These are phyloP conservation scores for Coniosporium tulheliwenetii DNA, from an alignment of 2,329 filamentous ascomycete genomes.

Conservation along the genomic window DNA sequence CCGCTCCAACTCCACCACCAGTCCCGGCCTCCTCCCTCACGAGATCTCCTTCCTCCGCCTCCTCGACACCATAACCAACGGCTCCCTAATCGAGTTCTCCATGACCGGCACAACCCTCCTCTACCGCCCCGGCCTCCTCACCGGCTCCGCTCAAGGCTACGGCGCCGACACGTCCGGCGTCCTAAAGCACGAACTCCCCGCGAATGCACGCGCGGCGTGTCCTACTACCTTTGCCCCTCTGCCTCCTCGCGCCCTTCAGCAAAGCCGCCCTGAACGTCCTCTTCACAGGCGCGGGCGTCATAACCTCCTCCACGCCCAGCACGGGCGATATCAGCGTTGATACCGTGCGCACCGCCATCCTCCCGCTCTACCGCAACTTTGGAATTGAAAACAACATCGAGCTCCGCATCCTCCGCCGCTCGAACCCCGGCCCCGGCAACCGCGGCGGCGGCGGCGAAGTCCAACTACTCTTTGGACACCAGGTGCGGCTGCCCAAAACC, in stretches of 20 bases:
- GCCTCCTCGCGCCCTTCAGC: slow-evolving; percentile 80
- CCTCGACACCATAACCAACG: slow-evolving; percentile 89
- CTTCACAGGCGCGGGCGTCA: slow-evolving; percentile 81
- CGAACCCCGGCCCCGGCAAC: slow-evolving; percentile 60
- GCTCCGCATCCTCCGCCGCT: slow-evolving; percentile 63
- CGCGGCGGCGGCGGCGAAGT: slow-evolving; percentile 78
- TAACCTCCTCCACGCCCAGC: slow-evolving; percentile 68
- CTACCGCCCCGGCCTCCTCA: slow-evolving; percentile 85
- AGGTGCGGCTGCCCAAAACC: slow-evolving; percentile 86
- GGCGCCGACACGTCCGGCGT: slow-evolving; percentile 51
- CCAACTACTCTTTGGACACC: slow-evolving; percentile 85
- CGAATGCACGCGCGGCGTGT: slow-evolving; percentile 64
- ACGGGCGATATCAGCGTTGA: slow-evolving; percentile 77
- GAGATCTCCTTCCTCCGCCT: slow-evolving; percentile 94
- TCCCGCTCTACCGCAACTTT: slow-evolving; percentile 81
- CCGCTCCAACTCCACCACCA: slow-evolving; percentile 68
- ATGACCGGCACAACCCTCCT: slow-evolving; percentile 89
- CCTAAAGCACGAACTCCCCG: slow-evolving; percentile 68
- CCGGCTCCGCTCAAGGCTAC: slow-evolving; percentile 61
- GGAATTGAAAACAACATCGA: slow-evolving; percentile 80
- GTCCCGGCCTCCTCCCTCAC: slow-evolving; percentile 77
- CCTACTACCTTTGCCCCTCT: slow-evolving; percentile 88
- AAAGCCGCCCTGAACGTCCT: slow-evolving; percentile 83
- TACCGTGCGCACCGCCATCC: slow-evolving; percentile 79
- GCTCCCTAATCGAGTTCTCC: slow-evolving; percentile 85